These are phyloP conservation scores for Magnaporthiopsis poae DNA, from an alignment of 2,329 filamentous ascomycete genomes.

Conservation along the genomic window DNA sequence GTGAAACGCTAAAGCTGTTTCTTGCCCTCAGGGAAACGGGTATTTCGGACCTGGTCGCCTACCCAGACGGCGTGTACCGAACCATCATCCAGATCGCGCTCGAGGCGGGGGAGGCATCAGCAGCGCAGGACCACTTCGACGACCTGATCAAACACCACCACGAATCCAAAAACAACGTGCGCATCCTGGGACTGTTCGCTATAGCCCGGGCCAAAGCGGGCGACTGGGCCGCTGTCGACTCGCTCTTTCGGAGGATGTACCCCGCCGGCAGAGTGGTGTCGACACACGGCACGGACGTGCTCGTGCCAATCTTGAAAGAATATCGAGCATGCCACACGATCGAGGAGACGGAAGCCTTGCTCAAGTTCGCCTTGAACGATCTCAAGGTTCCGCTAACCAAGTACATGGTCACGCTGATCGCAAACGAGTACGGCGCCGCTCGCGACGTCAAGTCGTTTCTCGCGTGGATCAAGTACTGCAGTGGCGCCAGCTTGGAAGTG, in stretches of 20 bases:
- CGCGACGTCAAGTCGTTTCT: slow-evolving; percentile 29
- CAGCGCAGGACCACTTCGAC: slow-evolving; percentile 23
- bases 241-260: slow-evolving; percentile 22
- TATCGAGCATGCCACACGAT: slow-evolving; percentile 29
- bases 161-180: slow-evolving; percentile 20
- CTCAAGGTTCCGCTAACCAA: slow-evolving; percentile 26
- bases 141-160: slow-evolving; percentile 19
- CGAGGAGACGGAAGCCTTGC: slow-evolving; percentile 29
- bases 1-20: slow-evolving; percentile 20
- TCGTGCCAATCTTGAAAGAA: slow-evolving; percentile 29
- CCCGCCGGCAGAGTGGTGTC: slow-evolving; percentile 13
- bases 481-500: slow-evolving; percentile 24
- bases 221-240: slow-evolving; percentile 31
- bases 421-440: slow-evolving; percentile 31
- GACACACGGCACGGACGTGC: slow-evolving; percentile 21
- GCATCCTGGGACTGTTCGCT: slow-evolving; percentile 27
- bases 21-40: slow-evolving; percentile 10
- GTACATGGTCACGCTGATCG: slow-evolving; percentile 31
- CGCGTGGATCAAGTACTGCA: slow-evolving; percentile 32
- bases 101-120: slow-evolving; percentile 22
- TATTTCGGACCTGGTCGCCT: slow-evolving; percentile 18
- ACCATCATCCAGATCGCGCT: slow-evolving; percentile 31
- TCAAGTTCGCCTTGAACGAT: slow-evolving; percentile 34
- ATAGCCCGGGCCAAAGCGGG: slow-evolving; percentile 26
- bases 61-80: slow-evolving; percentile 25